These are phyloP conservation scores for Lotus japonicus DNA, from an alignment of 306 rosid genomes.

Conservation along the genomic window DNA sequence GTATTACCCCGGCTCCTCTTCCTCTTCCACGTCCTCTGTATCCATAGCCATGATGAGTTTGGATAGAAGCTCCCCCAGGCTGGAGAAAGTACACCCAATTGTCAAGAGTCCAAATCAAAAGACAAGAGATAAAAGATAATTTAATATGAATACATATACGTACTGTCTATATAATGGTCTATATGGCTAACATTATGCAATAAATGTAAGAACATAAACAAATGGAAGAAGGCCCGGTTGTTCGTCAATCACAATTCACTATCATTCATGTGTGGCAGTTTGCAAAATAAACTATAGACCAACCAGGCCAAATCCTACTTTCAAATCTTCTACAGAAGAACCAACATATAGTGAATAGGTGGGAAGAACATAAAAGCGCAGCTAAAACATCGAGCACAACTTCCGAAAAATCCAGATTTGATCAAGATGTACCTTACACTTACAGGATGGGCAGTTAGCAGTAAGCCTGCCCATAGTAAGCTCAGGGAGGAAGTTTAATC, in stretches of 20 bases:
- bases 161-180: neutral
- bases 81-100: conserved; percentile 27
- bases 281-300: conserved; percentile 3
- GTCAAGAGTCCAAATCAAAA: conserved; percentile 19
- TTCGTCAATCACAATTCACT: conserved; percentile 14
- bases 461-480: neutral
- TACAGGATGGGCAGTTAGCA: neutral
- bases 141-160: neutral
- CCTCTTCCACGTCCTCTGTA: conserved; percentile 82
- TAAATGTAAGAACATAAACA: neutral
- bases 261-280: neutral
- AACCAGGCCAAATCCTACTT: conserved; percentile 1
- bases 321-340: neutral
- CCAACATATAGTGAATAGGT: neutral
- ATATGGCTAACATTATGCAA: neutral
- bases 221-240: neutral
- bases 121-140: neutral
- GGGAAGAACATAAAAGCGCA: no score
- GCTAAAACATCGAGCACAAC: neutral
- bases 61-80: conserved; percentile 55
- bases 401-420: neutral
- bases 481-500: neutral
- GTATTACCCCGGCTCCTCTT: conserved; percentile 65
- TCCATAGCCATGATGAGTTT: conserved; percentile 39
- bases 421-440: neutral